Percentiles rank a stretch among this genome's conserved stretches.
Conservation (phyloP, 2,329 filamentous ascomycete species). For the Aotearoamyces nothofagi region DNA sequence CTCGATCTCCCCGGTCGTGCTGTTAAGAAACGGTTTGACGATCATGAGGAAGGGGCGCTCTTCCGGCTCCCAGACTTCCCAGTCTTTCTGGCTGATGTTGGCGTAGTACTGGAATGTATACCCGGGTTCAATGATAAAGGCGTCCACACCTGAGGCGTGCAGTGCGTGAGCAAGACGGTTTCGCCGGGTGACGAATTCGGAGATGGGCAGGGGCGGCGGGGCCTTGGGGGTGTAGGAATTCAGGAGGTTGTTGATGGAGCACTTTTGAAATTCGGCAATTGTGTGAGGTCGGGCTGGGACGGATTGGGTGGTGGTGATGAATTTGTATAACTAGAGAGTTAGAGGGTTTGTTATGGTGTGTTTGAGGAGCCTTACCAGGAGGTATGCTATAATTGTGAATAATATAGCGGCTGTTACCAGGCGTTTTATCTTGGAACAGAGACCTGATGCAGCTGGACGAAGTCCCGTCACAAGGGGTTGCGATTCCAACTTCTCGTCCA, state of each 20-base stretch:
- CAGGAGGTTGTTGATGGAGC: conserved; percentile 33
- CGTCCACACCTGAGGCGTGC: conserved; percentile 33
- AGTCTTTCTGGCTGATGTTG: conserved; percentile 43
- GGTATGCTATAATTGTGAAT: too few species aligned
- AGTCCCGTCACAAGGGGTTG: neutral
- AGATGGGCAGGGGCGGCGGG: conserved; percentile 27
- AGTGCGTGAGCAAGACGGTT: conserved; percentile 40
- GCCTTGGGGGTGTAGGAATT: conserved; percentile 33
- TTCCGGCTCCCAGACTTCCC: conserved; percentile 51
- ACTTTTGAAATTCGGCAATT: conserved; percentile 24
- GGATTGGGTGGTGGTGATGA: neutral
- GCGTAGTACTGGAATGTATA: conserved; percentile 50
- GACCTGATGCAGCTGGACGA: neutral
- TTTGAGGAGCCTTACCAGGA: neutral
- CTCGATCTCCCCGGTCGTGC: conserved; percentile 23
- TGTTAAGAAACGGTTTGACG: conserved; percentile 29
- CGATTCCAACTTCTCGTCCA: neutral
- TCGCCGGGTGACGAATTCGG: conserved; percentile 38
- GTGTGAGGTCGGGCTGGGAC: neutral
- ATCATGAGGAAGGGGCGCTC: conserved; percentile 49
- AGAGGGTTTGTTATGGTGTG: neutral
- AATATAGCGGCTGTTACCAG: neutral
- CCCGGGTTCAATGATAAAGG: conserved; percentile 46
- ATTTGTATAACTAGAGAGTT: neutral
- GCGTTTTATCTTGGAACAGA: neutral